Evolutionary conservation across 345 rosid genomes (phyloP).

Genomic region (Alliaria petiolata): DNA sequence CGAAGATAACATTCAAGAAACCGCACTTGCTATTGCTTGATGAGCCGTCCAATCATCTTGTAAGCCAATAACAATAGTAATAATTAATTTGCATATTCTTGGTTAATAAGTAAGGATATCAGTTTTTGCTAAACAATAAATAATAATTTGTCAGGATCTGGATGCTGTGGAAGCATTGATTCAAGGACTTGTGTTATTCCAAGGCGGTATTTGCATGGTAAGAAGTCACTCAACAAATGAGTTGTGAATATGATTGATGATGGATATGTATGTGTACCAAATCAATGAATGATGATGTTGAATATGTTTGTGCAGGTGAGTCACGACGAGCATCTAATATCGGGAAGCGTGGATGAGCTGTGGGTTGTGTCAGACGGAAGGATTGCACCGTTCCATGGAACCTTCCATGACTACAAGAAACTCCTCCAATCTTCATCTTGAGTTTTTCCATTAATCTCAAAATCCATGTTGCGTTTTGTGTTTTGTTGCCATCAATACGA

Average conservation of each 20-base stretch:
- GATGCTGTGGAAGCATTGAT: slow-evolving; percentile 99
- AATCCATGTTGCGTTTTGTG: neutral
- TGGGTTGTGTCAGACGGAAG: slow-evolving; percentile 89
- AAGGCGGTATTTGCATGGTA: slow-evolving; percentile 98
- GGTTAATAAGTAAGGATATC: neutral
- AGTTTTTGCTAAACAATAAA: neutral
- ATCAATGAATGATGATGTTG: too few relatives aligned
- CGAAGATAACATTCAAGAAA: slow-evolving; percentile 97
- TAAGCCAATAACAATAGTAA: slow-evolving; percentile 39
- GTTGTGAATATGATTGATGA: too few relatives aligned
- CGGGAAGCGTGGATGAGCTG: slow-evolving; percentile 94
- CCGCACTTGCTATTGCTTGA: slow-evolving; percentile 96
- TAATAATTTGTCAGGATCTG: slow-evolving; percentile 53
- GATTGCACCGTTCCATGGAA: slow-evolving; percentile 73
- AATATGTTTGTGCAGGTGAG: slow-evolving; percentile 57
- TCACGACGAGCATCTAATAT: slow-evolving; percentile 95
- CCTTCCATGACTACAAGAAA: slow-evolving; percentile 92
- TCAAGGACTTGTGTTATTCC: slow-evolving; percentile 94
- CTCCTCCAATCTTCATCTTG: slow-evolving; percentile 54
- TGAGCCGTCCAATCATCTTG: slow-evolving; percentile 99
- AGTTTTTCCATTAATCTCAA: neutral
- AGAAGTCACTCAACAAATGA: neutral
- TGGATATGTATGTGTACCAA: too few relatives aligned
- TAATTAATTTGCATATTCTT: neutral
- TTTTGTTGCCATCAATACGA: neutral